Evolutionary conservation across 2,329 filamentous ascomycete genomes (phyloP).

Genomic region (Alternaria infectoria): DNA sequence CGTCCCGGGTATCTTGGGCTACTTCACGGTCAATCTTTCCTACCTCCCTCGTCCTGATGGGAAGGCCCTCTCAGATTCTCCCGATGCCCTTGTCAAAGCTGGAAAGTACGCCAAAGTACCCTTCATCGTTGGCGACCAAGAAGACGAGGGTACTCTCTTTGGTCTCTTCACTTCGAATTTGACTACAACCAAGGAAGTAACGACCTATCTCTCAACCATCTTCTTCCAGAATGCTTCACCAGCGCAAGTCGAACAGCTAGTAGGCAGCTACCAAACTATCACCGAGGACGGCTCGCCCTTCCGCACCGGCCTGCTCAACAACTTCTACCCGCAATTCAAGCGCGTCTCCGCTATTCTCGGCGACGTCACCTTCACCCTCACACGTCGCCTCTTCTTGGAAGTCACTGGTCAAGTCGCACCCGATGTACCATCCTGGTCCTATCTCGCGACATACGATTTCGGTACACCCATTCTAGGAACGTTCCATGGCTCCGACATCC

Average conservation of each 20-base stretch:
- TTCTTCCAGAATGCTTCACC: constrained; percentile 66
- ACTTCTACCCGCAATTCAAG: constrained; percentile 78
- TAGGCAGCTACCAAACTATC: constrained; percentile 67
- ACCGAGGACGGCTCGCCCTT: constrained; percentile 71
- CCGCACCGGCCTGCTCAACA: constrained; percentile 71
- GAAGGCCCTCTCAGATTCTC: constrained; percentile 64
- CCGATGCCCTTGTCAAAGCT: constrained; percentile 61
- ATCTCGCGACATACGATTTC: constrained; percentile 74
- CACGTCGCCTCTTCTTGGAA: constrained; percentile 69
- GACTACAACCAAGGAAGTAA: constrained; percentile 64
- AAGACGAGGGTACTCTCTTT: constrained; percentile 82
- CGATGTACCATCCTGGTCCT: constrained; percentile 72
- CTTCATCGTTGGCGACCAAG: constrained; percentile 74
- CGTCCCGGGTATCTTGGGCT: constrained; percentile 71
- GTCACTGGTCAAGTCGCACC: constrained; percentile 57
- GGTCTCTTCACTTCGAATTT: constrained; percentile 73
- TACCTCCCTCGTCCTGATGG: constrained; percentile 79
- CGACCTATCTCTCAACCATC: constrained; percentile 66
- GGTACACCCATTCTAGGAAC: constrained; percentile 76
- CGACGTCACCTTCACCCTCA: constrained; percentile 76
- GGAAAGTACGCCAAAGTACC: constrained; percentile 67
- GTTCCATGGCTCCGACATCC: constrained; percentile 73
- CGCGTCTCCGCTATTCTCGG: constrained; percentile 76
- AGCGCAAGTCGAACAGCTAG: constrained; percentile 60
- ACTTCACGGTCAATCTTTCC: constrained; percentile 71